A percentile compares a stretch with the other conserved stretches of the same genome.
phyloP scores from a whole-genome alignment of 2,329 filamentous ascomycete genomes.

The Nakataea oryzae region DNA sequence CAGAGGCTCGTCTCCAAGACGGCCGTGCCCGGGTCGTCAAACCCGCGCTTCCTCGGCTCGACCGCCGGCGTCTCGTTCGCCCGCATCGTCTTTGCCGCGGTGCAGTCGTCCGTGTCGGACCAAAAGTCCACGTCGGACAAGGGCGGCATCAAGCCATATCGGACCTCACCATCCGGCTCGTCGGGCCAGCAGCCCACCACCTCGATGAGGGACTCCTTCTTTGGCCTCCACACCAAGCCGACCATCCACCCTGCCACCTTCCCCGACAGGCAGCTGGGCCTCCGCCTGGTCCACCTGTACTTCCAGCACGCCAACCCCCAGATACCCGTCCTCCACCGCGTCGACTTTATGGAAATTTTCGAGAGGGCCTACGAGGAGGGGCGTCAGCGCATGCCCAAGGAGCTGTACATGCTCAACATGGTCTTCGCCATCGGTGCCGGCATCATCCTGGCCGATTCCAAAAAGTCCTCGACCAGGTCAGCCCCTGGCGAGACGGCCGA shows the following conservation, averaged over 20 bases:
- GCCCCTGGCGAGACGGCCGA: conserved; percentile 4
- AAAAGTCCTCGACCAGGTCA: conserved; percentile 20
- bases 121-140: conserved; percentile 60
- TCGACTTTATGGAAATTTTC: conserved; percentile 83
- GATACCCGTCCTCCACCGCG: conserved; percentile 82
- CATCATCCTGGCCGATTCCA: conserved; percentile 68
- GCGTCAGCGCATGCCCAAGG: conserved; percentile 59
- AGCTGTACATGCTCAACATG: conserved; percentile 93
- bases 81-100: conserved; percentile 84
- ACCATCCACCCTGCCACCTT: conserved; percentile 80
- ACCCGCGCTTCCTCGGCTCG: conserved; percentile 72
- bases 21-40: conserved; percentile 43
- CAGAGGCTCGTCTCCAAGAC: conserved; percentile 55
- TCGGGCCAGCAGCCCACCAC: conserved; percentile 31
- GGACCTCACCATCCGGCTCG: conserved; percentile 32
- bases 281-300: conserved; percentile 68
- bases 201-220: conserved; percentile 91
- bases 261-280: conserved; percentile 64
- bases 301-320: conserved; percentile 96
- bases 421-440: conserved; percentile 93
- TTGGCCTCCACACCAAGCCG: conserved; percentile 86
- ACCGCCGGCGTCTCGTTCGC: conserved; percentile 91
- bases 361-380: conserved; percentile 68
- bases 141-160: conserved; percentile 48
- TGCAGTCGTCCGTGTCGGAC: conserved; percentile 60